Evolutionary conservation across 805 yeast species (phyloP).

Genomic region (Suhomyces vadensis): DNA sequence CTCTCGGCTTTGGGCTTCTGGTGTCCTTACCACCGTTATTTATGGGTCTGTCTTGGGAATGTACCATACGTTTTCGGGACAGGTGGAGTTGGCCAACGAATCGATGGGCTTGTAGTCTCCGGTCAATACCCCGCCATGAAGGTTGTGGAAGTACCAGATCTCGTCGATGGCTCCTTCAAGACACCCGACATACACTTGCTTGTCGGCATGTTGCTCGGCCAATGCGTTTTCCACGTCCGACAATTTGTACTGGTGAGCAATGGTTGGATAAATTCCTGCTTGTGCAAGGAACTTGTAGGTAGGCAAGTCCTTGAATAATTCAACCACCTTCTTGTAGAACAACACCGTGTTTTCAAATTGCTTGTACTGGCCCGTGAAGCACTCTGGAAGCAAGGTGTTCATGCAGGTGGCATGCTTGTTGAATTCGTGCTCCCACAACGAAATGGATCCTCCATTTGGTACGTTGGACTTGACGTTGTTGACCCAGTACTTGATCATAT

Average conservation of each 20-base stretch:
- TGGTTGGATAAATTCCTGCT: conserved; percentile 39
- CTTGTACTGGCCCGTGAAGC: conserved; percentile 34
- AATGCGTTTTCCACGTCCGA: conserved; percentile 35
- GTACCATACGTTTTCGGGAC: conserved; percentile 56
- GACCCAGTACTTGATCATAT: conserved; percentile 33
- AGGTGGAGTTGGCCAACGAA: conserved; percentile 53
- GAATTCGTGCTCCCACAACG: conserved; percentile 44
- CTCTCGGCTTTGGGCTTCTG: background rate
- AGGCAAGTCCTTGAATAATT: conserved; percentile 30
- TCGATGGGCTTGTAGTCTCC: conserved; percentile 60
- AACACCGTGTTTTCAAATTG: conserved; percentile 32
- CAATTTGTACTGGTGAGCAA: conserved; percentile 33
- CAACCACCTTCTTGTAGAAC: conserved; percentile 30
- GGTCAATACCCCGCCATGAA: conserved; percentile 68
- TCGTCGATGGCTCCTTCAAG: conserved; percentile 47
- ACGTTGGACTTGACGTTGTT: conserved; percentile 18
- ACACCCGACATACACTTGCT: conserved; percentile 39
- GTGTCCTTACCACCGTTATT: background rate
- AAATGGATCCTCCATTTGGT: conserved; percentile 28
- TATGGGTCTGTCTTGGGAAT: conserved; percentile 13
- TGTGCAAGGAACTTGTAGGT: conserved; percentile 36
- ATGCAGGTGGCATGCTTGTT: conserved; percentile 48
- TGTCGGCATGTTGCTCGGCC: conserved; percentile 29
- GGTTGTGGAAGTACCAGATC: conserved; percentile 78
- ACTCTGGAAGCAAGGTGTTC: conserved; percentile 36